Evolutionary conservation across 257 asterid genomes (phyloP), one percentile per base, ranked within the genome.

Genomic region (Eucommia ulmoides): DNA sequence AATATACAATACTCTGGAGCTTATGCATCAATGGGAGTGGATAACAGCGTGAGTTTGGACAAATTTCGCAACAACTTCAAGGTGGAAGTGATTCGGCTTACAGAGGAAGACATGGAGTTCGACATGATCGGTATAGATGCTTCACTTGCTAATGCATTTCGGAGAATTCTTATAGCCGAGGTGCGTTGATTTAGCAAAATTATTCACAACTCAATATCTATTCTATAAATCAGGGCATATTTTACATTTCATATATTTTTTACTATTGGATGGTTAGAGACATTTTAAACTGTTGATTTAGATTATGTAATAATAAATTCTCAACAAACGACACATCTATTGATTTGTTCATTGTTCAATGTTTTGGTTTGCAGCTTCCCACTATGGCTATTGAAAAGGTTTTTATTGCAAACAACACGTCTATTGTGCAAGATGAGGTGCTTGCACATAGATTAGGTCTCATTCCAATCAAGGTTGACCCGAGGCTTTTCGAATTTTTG

Each of bases 371-470:
- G 54, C 68, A 91, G 99, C 60, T 86, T 57, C 99, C 96, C 22
- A 83, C 96, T 29, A 83, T 91, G 89, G 96, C 99, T 59, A 81
- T 86, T 58, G 96, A 91, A 58, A 91, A 86, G 60, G 96, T 91
- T 67, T 64, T 83, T 25, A 49, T 83, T 56, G 96, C 95, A 67
- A 86, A 86, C 76, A 91, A 83, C 75, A 91, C 99, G 22, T 91
- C 96, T 2, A 68, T 86, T 24, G 35, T 91, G 65, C 99, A 86
- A 83, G 99, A 91, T 68, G 99, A 91, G 83, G 94, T 81, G 65
- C 94, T 91, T 24, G 73, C 99, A 54, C 99, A 80, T 61, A 73
- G 95, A 56, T 79, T 91, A 58, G 99, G 96, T 66, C 89, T 86
- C 53, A 65, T 91, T 66, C 96, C 99, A 8, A 77, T 91, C 53